phyloP scores from a whole-genome alignment of 2,329 filamentous ascomycete species.

The Sclerotinia nivalis region DNA sequence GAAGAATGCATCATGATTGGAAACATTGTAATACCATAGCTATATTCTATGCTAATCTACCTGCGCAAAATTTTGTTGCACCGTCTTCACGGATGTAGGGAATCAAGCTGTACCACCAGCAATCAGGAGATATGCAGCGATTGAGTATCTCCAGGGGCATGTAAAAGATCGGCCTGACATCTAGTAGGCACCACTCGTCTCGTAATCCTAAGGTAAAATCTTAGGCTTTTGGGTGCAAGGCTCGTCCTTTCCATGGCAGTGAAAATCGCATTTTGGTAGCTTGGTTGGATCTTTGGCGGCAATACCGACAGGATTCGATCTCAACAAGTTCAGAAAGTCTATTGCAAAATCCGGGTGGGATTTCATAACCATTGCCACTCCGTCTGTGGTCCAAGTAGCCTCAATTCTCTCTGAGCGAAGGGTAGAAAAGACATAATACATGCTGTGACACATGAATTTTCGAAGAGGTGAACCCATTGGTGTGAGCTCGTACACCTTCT shows the following conservation, averaged over 20 bases:
- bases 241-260: not conserved
- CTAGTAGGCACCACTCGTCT: not conserved
- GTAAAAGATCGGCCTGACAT: not conserved
- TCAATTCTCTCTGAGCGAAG: fast-evolving
- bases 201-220: too few species aligned
- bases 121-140: not conserved
- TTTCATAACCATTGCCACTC: not conserved
- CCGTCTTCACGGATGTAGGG: not conserved
- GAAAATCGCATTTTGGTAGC: not conserved
- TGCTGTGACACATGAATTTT: not conserved
- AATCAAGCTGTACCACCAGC: not conserved
- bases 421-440: not conserved
- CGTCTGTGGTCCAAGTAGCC: not conserved
- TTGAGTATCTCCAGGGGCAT: not conserved
- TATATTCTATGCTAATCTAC: not conserved
- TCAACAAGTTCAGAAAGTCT: not conserved
- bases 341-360: not conserved
- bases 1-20: not conserved
- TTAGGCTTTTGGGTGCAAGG: not conserved
- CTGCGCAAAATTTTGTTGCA: not conserved
- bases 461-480: not conserved
- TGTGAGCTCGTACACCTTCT: not conserved
- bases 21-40: not conserved
- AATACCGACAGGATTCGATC: not conserved
- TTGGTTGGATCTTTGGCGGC: not conserved